Evolutionary conservation across 2,329 filamentous ascomycete genomes (phyloP).

Genomic region (Colletotrichum limetticola): DNA sequence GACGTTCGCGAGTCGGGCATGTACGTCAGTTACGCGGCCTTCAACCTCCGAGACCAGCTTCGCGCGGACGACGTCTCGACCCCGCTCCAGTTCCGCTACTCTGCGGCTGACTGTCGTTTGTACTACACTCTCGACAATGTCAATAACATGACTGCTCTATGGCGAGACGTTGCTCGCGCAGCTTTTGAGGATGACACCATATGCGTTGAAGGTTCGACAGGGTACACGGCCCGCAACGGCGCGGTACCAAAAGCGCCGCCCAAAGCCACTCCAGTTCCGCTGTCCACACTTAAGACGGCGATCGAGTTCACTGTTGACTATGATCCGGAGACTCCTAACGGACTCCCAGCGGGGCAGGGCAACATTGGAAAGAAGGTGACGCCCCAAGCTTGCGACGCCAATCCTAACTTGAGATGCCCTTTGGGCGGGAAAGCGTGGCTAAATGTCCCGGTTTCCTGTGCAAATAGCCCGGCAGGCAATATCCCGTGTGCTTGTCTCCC

Average conservation of each 20-base stretch:
- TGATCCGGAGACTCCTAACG: neutral
- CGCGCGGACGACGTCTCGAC: constrained; percentile 38
- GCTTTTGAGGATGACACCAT: constrained; percentile 9
- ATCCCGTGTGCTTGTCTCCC: neutral
- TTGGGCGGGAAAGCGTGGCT: neutral
- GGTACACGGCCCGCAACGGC: constrained; percentile 1
- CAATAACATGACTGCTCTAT: constrained; percentile 59
- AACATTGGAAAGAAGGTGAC: neutral
- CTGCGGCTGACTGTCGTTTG: constrained; percentile 67
- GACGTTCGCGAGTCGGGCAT: constrained; percentile 2
- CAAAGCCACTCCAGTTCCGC: neutral
- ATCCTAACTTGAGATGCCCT: neutral
- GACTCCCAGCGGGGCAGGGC: neutral
- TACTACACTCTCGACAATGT: constrained; percentile 66
- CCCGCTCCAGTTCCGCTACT: constrained; percentile 68
- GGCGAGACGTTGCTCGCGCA: constrained; percentile 54
- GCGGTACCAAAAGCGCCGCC: constrained; percentile 8
- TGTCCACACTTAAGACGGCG: neutral
- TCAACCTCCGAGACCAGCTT: constrained; percentile 25
- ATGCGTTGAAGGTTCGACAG: constrained; percentile 21
- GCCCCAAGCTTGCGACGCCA: neutral
- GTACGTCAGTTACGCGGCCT: constrained; percentile 14
- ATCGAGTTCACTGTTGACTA: neutral
- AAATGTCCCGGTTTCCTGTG: neutral
- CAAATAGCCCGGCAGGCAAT: too few relatives aligned